Base-by-base conservation (phyloP, 2,329 filamentous ascomycete genomes). In the Botrytis porri region DNA sequence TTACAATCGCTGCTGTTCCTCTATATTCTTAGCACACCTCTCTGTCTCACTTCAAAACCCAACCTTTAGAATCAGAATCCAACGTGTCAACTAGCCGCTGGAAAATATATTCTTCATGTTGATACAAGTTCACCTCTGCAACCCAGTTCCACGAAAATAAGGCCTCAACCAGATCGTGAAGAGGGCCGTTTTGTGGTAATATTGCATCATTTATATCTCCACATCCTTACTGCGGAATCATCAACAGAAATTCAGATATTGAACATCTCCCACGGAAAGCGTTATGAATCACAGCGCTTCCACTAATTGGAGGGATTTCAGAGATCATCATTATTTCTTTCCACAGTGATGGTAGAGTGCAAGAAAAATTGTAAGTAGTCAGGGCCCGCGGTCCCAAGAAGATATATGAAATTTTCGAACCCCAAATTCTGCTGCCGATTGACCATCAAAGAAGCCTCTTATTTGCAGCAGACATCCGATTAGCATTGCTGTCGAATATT, bases 381-480 rank as follows among this genome's bases (percentile, higher is more conserved):
- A 77, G 39, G 39, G 37, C 66, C 54, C 77, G 9, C 81, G 81
- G 1, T 81, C 79, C 75, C 72, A 76, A 9, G 79, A 80, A 18
- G 77, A 79, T 69, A 81, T 78, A 1, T 74, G 85, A 83, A 69
- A 77, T 86, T 59, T 82, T 86, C 73, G 41, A 63, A 54, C 83
- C 84, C 86, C 72, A 43, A 48, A 22, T 83, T 83, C 3, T 84
- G 85, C 73, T 87, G 88, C 79, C 83, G 86, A 0, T 81, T 88
- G 41, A 43, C 41, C 16, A 18, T 43, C 41, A n/a, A n/a, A n/a
- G n/a, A n/a, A n/a, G n/a, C n/a, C n/a, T n/a, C n/a, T n/a, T n/a
- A n/a, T n/a, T n/a, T n/a, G n/a, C n/a, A n/a, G n/a, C n/a, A n/a
- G n/a, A n/a, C n/a, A n/a, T n/a, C n/a, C n/a, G n/a, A n/a, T n/a